A percentile compares a stretch with the other conserved stretches of the same genome.
phyloP scores from a whole-genome alignment of 306 rosid genomes.

The Cicer bijugum region DNA sequence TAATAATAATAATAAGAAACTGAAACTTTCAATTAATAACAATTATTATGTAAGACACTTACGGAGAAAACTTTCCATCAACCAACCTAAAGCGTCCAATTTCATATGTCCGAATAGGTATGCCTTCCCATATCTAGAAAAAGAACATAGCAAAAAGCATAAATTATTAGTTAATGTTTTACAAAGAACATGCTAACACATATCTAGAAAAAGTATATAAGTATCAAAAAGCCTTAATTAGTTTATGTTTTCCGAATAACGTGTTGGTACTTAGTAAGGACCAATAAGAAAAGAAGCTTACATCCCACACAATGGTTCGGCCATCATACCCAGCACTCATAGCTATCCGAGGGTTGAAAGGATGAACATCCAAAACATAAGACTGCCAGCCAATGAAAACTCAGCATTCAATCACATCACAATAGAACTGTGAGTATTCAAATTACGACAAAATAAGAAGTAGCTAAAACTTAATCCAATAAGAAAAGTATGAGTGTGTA shows the following conservation, averaged over 20 bases:
- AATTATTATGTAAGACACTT: constrained; percentile 51
- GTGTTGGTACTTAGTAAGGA: constrained; percentile 20
- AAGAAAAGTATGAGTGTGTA: constrained; percentile 1
- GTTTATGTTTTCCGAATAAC: constrained; percentile 21
- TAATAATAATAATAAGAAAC: constrained; percentile 21
- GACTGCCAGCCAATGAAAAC: constrained; percentile 64
- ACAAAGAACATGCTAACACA: background rate
- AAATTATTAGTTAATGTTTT: constrained; percentile 36
- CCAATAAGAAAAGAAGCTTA: constrained; percentile 53
- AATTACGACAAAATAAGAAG: constrained; percentile 23
- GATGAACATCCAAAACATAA: constrained; percentile 95
- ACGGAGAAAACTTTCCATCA: constrained; percentile 94
- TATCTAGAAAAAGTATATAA: background rate
- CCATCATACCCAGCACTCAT: constrained; percentile 99
- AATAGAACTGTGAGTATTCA: constrained; percentile 41
- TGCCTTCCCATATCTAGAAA: constrained; percentile 91
- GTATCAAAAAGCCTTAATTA: constrained; percentile 6
- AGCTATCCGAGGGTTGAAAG: constrained; percentile 94
- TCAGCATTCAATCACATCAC: constrained; percentile 44
- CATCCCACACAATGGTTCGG: constrained; percentile 88
- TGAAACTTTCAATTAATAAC: constrained; percentile 8
- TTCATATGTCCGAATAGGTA: constrained; percentile 69
- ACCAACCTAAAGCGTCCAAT: constrained; percentile 77
- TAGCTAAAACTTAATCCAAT: constrained; percentile 26
- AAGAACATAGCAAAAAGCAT: constrained; percentile 44